Base-by-base conservation (phyloP, 2,329 filamentous ascomycete species). In the Chaetoscypha palmicola region DNA sequence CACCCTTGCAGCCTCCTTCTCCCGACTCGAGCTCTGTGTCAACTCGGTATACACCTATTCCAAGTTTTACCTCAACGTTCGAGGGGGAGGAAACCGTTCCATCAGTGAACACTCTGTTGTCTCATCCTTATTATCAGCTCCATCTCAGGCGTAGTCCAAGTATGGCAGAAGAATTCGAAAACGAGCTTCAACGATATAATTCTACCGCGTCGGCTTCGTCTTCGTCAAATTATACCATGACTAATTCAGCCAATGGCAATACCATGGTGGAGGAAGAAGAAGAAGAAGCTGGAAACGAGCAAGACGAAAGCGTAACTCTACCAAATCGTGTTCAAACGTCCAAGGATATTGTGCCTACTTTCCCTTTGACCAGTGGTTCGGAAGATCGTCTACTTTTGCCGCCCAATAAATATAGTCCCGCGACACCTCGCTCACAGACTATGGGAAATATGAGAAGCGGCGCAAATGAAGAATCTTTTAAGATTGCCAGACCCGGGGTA, bases 151-250 rank as follows among this genome's bases (percentile, higher is more conserved):
- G 31, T 10, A 48, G 41, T 16, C 32, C 28, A 14, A 48, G 46
- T 28, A 34, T 48, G 7, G 20, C 22, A 22, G 46, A 48, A 28
- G 41, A 45, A 19, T 31, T 48, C 4, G 32, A 48, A 4, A 38
- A 35, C 5, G 41, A 32, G 21, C 35, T 41, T 12, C 39, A 24
- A 10, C 14, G 30, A 14, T 33, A 37, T 7, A 12, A 28, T 12
- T 28, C 24, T 12, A 7, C 24, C 12, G 12, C 24, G 11, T 26
- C 34, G 16, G 34, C 31, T 17, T 36, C 37, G 1, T 23, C 10
- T 21, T 33, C 30, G 9, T 43, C 41, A 5, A 28, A 28, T 10
- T 42, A 47, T 21, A 47, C 41, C 14, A 14, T 21, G 2, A 14
- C 21, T 10, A 38, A 26, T 3, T n/a, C n/a, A n/a, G n/a, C n/a